Evolutionary conservation across 202 grass and related monocot genomes (phyloP), one percentile per base, ranked within the genome.

Genomic region (Hordeum pubiflorum): DNA sequence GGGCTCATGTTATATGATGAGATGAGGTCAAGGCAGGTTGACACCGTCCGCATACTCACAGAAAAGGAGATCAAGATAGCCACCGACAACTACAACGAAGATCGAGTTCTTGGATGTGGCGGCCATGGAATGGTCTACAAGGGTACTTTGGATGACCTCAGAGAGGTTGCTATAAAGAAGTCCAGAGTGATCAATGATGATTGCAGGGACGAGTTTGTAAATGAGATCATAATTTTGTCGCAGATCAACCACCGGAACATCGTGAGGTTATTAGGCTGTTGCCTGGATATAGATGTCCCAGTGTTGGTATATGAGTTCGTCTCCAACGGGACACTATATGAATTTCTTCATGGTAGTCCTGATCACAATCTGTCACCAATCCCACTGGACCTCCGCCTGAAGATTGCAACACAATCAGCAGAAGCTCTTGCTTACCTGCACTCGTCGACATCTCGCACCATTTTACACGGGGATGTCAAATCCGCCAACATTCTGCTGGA

Each of bases 271-370:
- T 66, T 90, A 0, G 91, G 88, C 7, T 91, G 88, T 38, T 93
- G 88, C 20, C 73, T 93, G 23, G 91, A 91, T 46, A 80, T 89
- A 60, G 80, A 91, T 84, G 78, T 93, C 1, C 88, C 83, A 0
- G 90, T 93, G 88, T 80, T 93, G 59, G 77, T 91, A 5, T 91
- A 94, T 29, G 91, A 94, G 80, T 94, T 94, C 38, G 29, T 87
- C 5, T 74, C 86, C 20, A 91, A 91, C 0, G 83, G 91, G 2
- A 82, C 83, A 0, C 73, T 94, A 2, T 88, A 36, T 82, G 80
- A 94, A 11, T 79, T 89, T 31, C 91, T 94, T 84, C 91, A 94
- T 48, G 17, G 32, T 2, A 33, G 9, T 39, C 2, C 34, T 24
- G 61, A 58, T 36, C 3, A 0, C 13, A 63, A 12, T 10, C 12